Base-by-base conservation (phyloP, 805 yeast genomes). In the Lachancea kluyveri region DNA sequence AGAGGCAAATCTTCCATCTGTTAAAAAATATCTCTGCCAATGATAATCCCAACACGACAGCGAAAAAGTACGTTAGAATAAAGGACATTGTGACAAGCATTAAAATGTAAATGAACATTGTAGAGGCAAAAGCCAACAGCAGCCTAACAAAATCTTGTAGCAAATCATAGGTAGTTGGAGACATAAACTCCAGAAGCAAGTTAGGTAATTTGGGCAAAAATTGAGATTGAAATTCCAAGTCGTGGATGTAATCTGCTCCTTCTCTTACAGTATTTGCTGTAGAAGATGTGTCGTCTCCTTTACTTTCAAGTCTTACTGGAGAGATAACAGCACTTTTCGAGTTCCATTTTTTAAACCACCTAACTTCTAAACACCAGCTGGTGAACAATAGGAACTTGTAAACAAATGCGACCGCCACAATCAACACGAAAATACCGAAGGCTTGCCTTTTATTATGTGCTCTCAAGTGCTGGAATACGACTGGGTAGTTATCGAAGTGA, bases 71-170 rank as follows among this genome's bases (percentile, higher is more conserved):
- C 0, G 74, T 58, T 27, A 79, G 43, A 6, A 79, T 69, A 50
- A 65, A 81, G 24, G 80, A 65, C 94, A 82, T 82, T 5, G 81
- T 80, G 10, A 77, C 87, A 60, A 82, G 67, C 94, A 82, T 82
- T 46, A 82, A 57, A 21, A 79, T 79, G 50, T 77, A 82, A 8
- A 81, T 78, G 29, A 82, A 50, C 67, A 80, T 63, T 13, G 82
- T 79, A 3, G 82, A 72, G 11, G 74, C 51, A 40, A 82, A 76
- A 8, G 77, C 68, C 15, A 82, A 42, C 0, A 68, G 21, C 11
- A 78, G 56, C 45, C 90, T 64, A 5, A 79, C 62, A 3, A 68
- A 27, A 57, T 82, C 86, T 24, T 57, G 58, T 11, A 37, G 40
- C 13, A 56, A 37, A 16, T 50, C 57, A 12, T 38, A 42, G 26